Conservation (phyloP, 1,139 yeast genomes). For the Zhuliangozyma blackwelliae region DNA sequence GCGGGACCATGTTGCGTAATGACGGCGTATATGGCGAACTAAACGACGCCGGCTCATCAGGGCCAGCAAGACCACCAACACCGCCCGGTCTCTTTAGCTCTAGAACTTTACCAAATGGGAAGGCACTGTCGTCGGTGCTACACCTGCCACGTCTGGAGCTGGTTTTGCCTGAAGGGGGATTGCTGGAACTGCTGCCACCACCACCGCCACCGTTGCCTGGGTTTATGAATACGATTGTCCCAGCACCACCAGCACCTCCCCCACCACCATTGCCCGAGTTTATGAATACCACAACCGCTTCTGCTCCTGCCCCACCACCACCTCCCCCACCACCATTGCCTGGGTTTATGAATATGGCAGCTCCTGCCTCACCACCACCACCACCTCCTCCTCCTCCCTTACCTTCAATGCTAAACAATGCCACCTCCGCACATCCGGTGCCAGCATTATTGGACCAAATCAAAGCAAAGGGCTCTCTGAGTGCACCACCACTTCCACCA, state of each 20-base stretch:
- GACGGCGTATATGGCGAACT: too few relatives aligned
- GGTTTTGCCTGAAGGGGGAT: background rate
- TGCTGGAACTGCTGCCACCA: slow-evolving; percentile 1
- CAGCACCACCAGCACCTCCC: slow-evolving; percentile 27
- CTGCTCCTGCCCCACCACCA: slow-evolving; percentile 17
- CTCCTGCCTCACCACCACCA: slow-evolving; percentile 6
- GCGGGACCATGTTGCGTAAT: too few relatives aligned
- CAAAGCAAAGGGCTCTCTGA: background rate
- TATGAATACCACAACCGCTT: slow-evolving; percentile 3
- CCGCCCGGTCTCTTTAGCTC: too few relatives aligned
- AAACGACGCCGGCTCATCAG: too few relatives aligned
- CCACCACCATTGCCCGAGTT: slow-evolving; percentile 29
- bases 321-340: slow-evolving; percentile 15
- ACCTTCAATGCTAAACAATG: background rate
- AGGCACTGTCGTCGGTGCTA: background rate
- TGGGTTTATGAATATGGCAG: background rate
- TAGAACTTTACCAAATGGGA: background rate
- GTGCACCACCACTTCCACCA: background rate
- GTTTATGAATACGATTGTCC: slow-evolving; percentile 4
- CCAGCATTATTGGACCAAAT: background rate
- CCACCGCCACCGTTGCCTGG: slow-evolving; percentile 7
- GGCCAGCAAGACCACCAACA: too few relatives aligned
- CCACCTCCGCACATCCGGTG: background rate
- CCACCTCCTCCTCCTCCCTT: slow-evolving; percentile 6
- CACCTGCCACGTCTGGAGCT: too few relatives aligned